A percentile compares a stretch with the other conserved stretches of the same genome.
These are phyloP conservation scores for Stachybotrys chlorohalonatus DNA, from an alignment of 2,329 filamentous ascomycete genomes.

Conservation along the genomic window DNA sequence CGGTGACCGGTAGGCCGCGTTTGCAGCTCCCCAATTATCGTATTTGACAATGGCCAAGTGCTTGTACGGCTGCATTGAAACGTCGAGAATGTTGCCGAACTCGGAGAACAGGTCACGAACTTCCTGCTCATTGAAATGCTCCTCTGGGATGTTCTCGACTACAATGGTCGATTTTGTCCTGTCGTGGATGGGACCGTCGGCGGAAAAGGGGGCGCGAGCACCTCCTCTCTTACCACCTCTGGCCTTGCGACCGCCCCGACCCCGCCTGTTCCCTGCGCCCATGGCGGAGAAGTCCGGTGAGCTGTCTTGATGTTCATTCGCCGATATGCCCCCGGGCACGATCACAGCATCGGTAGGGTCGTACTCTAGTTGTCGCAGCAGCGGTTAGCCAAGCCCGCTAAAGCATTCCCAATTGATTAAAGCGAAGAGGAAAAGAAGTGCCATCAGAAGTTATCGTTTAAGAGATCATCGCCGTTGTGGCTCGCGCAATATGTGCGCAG, in stretches of 20 bases:
- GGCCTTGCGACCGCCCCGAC: conserved; percentile 23
- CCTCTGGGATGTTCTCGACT: conserved; percentile 68
- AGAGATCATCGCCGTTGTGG: background rate
- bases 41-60: conserved; percentile 63
- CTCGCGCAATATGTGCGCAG: background rate
- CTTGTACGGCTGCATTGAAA: conserved; percentile 59
- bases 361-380: conserved; percentile 16
- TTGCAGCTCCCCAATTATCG: conserved; percentile 55
- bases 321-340: conserved; percentile 9
- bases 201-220: conserved; percentile 51
- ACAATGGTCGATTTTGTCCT: conserved; percentile 59
- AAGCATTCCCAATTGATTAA: background rate
- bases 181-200: conserved; percentile 54
- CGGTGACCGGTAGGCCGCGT: conserved; percentile 64
- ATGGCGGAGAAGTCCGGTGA: conserved; percentile 11
- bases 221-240: conserved; percentile 18
- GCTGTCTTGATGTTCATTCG: conserved; percentile 1
- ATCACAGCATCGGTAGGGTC: conserved; percentile 19
- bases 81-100: conserved; percentile 57
- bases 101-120: conserved; percentile 62
- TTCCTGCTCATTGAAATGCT: conserved; percentile 55
- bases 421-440: background rate
- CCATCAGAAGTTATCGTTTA: conserved; percentile 1
- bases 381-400: background rate
- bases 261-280: conserved; percentile 15